Evolutionary conservation across 305 asterid species (phyloP), one percentile per base, ranked within the genome.

Genomic region (Withania somnifera): DNA sequence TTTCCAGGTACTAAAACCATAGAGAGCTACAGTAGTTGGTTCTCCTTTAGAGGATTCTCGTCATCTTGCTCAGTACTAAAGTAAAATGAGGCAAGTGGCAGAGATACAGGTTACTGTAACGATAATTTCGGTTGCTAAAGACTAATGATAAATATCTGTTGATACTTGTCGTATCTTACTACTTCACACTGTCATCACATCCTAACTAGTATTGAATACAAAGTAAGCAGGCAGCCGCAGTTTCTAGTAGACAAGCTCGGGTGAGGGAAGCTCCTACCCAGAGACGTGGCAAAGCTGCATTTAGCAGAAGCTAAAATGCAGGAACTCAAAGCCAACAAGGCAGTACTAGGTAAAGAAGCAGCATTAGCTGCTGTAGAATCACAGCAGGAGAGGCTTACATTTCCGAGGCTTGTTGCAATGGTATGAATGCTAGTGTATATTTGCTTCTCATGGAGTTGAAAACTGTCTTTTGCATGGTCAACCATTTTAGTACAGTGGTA

Each of bases 11-110:
- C 86, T 96, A 73, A 98, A 96, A 86, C 99, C 99, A 78, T 86
- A 94, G 91, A 90, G 99, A 86, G 94, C 97, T 77, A 92, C 94
- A 95, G 90, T 90, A 84, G 50, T 20, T 58, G 94, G 98, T 80
- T 88, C 97, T 84, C 98, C 97, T 58, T 86, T 96, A 58, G 99
- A 96, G 88, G 99, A 96, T 87, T 98, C 99, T 87, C 98, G 98
- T 22, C 98, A 94, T 88, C 95, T 96, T 83, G 99, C 99, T 83
- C 99, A 96, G 88, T 93, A 98, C 80, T 96, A 94, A 83, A 94
- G 99, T 88, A 89, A 85, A 85, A 89, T 96, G 99, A 93, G 99
- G 83, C 99, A 94, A 91, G 99, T 94, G 79, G 98, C 98, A 64
- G 98, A 96, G 91, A 86, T 93, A 30, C 99, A 94, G 93, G 98